Evolutionary conservation across 2,329 filamentous ascomycete genomes (phyloP), one percentile per base, ranked within the genome.

Genomic region (Scedosporium boydii): DNA sequence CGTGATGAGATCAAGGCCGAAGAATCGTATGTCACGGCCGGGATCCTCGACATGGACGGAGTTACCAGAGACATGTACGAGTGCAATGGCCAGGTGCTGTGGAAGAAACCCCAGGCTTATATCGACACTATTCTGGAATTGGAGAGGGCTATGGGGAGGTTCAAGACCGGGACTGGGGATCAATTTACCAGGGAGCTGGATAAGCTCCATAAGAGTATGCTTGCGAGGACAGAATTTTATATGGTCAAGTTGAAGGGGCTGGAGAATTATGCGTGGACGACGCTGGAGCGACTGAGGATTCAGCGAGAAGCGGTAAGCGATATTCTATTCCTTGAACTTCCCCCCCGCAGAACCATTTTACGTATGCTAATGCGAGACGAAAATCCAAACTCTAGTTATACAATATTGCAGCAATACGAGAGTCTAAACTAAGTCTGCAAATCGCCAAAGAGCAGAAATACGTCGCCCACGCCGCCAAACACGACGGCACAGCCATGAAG

Each of bases 321-420:
- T 44, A 7, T 62, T 29, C 26, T 44, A 7, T 62, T 29, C 26
- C 5, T 26, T 21, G 16, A 14, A 44, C 9, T 16, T 57, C 6
- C 9, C 58, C 41, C 16, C 18, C 3, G 3, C 4, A 38, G 56
- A 6, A 41, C 29, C 56, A 7, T 38, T n/a, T 21, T 23, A 41
- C 16, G 12, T 23, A n/a, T 7, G 26, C 14, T 18, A 14, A 23
- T 26, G 12, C 48, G 5, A 53, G 10, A 21, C 10, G 18, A 53
- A 18, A 12, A 21, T 5, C 16, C 44, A 16, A 46, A n/a, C 44
- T 27, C 6, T 63, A 86, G 83, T 74, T 87, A 6, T 87, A 87
- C 71, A 87, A 87, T 70, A 84, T 87, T 71, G 86, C 87, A 69
- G 82, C 83, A 3, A 84, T 87, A 73, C 82, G 84, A 61, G 85